Conservation (phyloP, 176 grass and related monocot genomes). For the Oropetium thomaeum region DNA sequence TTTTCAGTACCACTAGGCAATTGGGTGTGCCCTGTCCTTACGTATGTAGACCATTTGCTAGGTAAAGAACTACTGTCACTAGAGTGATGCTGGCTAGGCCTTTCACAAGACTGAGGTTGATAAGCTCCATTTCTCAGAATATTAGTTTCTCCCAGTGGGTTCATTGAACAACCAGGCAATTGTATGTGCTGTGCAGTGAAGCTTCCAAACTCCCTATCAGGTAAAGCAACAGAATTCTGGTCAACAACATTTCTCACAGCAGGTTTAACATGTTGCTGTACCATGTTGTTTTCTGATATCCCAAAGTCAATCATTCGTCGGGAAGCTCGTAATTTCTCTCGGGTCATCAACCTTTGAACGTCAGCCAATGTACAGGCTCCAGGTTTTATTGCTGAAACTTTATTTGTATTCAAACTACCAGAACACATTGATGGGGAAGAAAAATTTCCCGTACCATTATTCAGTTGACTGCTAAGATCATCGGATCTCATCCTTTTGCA, state of each 20-base stretch:
- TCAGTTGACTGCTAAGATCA: conserved; percentile 28
- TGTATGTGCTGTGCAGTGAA: conserved; percentile 17
- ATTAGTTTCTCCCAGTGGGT: conserved; percentile 21
- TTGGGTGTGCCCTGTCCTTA: conserved; percentile 22
- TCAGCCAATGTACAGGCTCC: conserved; percentile 34
- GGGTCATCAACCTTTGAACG: conserved; percentile 38
- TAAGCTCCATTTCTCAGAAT: conserved; percentile 17
- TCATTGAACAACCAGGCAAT: conserved; percentile 23
- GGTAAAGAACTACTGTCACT: conserved; percentile 17
- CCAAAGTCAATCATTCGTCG: conserved; percentile 19
- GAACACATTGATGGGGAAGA: conserved; percentile 27
- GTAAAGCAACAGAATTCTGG: conserved; percentile 19
- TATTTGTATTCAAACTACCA: conserved; percentile 24
- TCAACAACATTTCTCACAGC: neutral
- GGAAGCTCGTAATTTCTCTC: conserved; percentile 34
- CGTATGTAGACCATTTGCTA: conserved; percentile 18
- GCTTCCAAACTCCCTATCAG: conserved; percentile 25
- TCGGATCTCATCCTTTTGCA: conserved; percentile 52
- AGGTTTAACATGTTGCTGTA: conserved; percentile 15
- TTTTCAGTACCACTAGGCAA: neutral
- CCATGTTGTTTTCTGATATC: conserved; percentile 23
- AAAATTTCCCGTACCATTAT: conserved; percentile 5
- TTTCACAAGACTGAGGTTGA: conserved; percentile 27
- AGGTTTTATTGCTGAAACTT: conserved; percentile 26
- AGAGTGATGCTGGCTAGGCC: conserved; percentile 22